Evolutionary conservation across 257 asterid genomes (phyloP), one percentile per base, ranked within the genome.

Genomic region (Avicennia marina): DNA sequence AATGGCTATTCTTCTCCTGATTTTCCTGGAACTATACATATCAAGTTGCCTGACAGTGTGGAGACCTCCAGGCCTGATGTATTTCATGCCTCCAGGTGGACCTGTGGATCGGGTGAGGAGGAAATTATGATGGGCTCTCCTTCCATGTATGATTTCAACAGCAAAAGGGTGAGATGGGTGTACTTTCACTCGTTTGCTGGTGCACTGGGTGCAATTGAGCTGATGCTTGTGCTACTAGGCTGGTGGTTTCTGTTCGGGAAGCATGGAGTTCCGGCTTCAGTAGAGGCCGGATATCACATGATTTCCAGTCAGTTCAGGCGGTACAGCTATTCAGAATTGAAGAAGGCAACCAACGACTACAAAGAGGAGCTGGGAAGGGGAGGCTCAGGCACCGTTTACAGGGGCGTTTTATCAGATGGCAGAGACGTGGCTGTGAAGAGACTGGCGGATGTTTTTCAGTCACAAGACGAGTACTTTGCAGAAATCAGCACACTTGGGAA

Each of bases 371-470:
- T 84, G 4, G 89, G 94, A 4, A 52, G 78, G 17, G 89, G 89
- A 10, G 84, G 81, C 40, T 78, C 78, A 0, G 81, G 82, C 1
- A 65, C 58, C 8, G 89, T 84, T 6, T 84, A 66, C 59, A 77
- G 58, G 17, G 89, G 94, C 13, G 42, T 68, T 10, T 36, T 84
- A 11, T 56, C 83, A 5, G 74, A 77, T 17, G 78, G 67, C 0
- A 56, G 80, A 8, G 67, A 51, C n/a, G 86, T 81, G 38, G 84
- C 89, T 0, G 86, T 78, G 44, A 81, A 81, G 77, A 69, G 78
- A 31, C 55, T 84, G 3, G 77, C 80, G 1, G 74, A 70, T 17
- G 54, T 51, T 10, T 60, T 52, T 34, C 73, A 70, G 50, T 69
- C 70, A 0, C 71, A 74, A 25, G 78, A 76, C 0, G 87, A 84